phyloP scores from a whole-genome alignment of 345 rosid genomes.

The Orychophragmus violaceus region DNA sequence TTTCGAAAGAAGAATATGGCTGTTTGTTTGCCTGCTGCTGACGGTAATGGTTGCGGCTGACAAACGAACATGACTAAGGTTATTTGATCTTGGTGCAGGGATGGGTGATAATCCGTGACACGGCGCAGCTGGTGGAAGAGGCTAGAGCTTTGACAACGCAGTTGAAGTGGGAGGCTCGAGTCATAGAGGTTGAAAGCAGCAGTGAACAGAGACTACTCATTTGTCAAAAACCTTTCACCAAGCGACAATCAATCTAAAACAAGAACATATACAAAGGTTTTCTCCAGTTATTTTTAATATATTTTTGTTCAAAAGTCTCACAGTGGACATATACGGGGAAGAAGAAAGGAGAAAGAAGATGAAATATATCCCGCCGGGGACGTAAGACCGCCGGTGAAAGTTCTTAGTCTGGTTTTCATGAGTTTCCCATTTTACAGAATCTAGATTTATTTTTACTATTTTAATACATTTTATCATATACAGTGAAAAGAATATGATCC shows the following conservation, averaged over 20 bases:
- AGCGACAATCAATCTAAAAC: slow-evolving; percentile 50
- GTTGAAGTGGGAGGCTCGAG: slow-evolving; percentile 96
- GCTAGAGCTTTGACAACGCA: slow-evolving; percentile 62
- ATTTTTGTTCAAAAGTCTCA: slow-evolving; percentile 17
- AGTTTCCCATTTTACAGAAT: slow-evolving; percentile 32
- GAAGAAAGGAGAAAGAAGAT: slow-evolving; percentile 32
- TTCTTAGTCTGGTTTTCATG: slow-evolving; percentile 11
- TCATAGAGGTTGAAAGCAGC: slow-evolving; percentile 72
- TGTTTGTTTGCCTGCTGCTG: no score
- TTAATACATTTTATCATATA: slow-evolving; percentile 15
- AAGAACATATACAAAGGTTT: slow-evolving; percentile 17
- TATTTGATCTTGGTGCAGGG: no score
- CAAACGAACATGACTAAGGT: no score
- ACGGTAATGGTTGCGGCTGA: no score
- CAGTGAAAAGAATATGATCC: slow-evolving; percentile 29
- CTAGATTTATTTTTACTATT: slow-evolving; percentile 23
- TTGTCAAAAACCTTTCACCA: slow-evolving; percentile 89
- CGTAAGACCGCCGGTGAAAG: slow-evolving; percentile 34
- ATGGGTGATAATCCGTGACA: slow-evolving; percentile 88
- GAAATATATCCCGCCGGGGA: slow-evolving; percentile 28
- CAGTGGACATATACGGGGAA: slow-evolving; percentile 31
- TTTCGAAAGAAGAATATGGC: neutral
- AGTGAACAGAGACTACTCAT: slow-evolving; percentile 87
- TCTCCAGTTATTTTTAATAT: neutral
- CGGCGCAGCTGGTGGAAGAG: slow-evolving; percentile 56